phyloP scores from a whole-genome alignment of 768 basidiomycete genomes.

The Mycena amicta region DNA sequence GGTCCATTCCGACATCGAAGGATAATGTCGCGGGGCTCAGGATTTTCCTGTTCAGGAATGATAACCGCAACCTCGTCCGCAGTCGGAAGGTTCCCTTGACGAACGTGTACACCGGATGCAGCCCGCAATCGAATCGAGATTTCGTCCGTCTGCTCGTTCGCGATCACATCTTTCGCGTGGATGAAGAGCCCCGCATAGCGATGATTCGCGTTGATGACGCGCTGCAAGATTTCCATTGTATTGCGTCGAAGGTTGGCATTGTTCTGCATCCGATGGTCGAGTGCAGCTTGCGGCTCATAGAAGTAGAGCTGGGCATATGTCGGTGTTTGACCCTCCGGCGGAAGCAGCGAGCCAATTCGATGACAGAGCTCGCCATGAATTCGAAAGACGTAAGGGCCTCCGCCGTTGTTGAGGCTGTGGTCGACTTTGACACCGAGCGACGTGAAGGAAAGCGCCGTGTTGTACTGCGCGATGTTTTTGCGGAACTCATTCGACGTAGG shows the following conservation, averaged over 20 bases:
- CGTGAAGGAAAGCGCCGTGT: constrained; percentile 38
- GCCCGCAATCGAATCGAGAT: constrained; percentile 21
- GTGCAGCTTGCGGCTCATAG: constrained; percentile 35
- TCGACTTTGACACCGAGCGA: constrained; percentile 34
- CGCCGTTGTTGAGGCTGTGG: constrained; percentile 19
- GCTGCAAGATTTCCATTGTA: constrained; percentile 23
- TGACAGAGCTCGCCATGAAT: constrained; percentile 38
- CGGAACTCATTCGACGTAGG: constrained; percentile 20
- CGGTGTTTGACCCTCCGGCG: constrained; percentile 24
- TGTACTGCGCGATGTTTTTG: constrained; percentile 37
- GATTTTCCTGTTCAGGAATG: neutral
- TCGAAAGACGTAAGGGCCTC: constrained; percentile 31
- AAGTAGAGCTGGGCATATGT: constrained; percentile 45
- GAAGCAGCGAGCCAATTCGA: constrained; percentile 33
- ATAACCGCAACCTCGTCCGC: too few species aligned
- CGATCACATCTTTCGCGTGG: constrained; percentile 25
- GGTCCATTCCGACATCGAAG: constrained; percentile 9
- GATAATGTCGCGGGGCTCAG: constrained; percentile 10
- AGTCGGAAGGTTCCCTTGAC: constrained; percentile 39
- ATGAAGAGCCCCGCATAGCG: constrained; percentile 23
- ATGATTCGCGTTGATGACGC: too few species aligned
- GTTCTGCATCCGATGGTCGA: too few species aligned
- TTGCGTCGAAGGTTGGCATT: too few species aligned
- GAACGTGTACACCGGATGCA: constrained; percentile 24
- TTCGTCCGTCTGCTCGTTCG: constrained; percentile 19